Evolutionary conservation across 148 eudicot species (phyloP).

Genomic region (Beta vulgaris): DNA sequence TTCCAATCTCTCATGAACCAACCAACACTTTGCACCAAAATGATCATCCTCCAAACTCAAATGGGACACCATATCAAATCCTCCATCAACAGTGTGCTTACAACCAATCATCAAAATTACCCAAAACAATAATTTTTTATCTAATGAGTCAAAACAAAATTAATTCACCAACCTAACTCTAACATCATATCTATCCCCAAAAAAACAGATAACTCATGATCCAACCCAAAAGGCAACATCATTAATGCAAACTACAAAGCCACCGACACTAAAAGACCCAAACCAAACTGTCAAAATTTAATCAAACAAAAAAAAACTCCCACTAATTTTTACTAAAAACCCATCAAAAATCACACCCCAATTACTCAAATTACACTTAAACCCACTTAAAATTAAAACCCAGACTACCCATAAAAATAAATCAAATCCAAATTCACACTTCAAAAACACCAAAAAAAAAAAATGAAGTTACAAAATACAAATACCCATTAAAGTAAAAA

Average conservation of each 20-base stretch:
- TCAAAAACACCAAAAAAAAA: not conserved
- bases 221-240: slow-evolving; percentile 18
- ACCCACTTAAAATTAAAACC: not conserved
- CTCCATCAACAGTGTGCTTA: slow-evolving; percentile 9
- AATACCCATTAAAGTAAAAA: not conserved
- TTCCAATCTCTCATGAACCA: not conserved
- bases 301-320: slow-evolving; percentile 8
- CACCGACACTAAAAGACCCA: slow-evolving; percentile 28
- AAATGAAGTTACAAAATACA: slow-evolving; percentile 9
- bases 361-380: slow-evolving; percentile 2
- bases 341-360: not conserved
- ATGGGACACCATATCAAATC: not conserved
- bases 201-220: not conserved
- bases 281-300: not conserved
- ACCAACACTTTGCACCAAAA: not conserved
- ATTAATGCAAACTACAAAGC: slow-evolving; percentile 26
- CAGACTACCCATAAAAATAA: not conserved
- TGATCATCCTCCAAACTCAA: slow-evolving; percentile 5
- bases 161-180: slow-evolving; percentile 1
- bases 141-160: not conserved
- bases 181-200: not conserved
- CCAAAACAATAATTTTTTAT: not conserved
- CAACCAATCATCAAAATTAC: not conserved
- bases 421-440: not conserved
- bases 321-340: slow-evolving; percentile 14